Base-by-base conservation (phyloP, 306 rosid species). In the Trifolium repens region DNA sequence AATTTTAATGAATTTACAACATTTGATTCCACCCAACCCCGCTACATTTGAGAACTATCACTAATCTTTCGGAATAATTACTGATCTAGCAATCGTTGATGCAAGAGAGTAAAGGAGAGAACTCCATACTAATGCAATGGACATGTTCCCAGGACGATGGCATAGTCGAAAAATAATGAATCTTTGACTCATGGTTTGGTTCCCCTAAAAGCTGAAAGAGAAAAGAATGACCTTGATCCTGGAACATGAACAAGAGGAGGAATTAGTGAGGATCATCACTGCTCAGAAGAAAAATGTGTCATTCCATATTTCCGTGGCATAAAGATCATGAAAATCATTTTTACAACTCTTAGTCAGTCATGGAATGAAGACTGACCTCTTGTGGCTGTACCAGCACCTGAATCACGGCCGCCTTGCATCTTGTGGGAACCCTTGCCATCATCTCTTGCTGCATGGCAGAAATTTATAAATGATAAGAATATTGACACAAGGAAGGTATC, bases 131-230 rank as follows among this genome's bases (percentile, higher is more conserved):
- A 43, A 72, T 49, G 68, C 66, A 27, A 80, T 44, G 71, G 52
- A 74, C 50, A 39, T 44, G 82, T 44, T 72, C 81, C 60, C 15
- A 50, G 30, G 78, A 77, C 71, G 78, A 67, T 75, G 42, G 72
- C 46, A 64, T 32, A 57, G 46, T 37, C 9, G 42, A 39, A 8
- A 7, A 39, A 69, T 67, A 85, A 59, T 71, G 85, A 74, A 78
- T 81, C 84, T 80, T 77, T 2, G 88, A 71, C 68, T 87, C 88
- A 16, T 82, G 86, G 93, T 74, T 87, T 89, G 77, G 77, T 85
- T 50, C 96, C 98, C 85, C 98, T 87, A 82, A 94, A 94, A 6
- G 98, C 98, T 40, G 98, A 92, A 85, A 94, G 97, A 69, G 98
- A 94, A 86, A 94, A 94, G 96, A 94, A 94, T 79, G 98, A 91